Percentiles rank a stretch among this genome's conserved stretches.
phyloP scores from a whole-genome alignment of 495 filamentous ascomycete genomes.

The Jackrogersella multiformis region DNA sequence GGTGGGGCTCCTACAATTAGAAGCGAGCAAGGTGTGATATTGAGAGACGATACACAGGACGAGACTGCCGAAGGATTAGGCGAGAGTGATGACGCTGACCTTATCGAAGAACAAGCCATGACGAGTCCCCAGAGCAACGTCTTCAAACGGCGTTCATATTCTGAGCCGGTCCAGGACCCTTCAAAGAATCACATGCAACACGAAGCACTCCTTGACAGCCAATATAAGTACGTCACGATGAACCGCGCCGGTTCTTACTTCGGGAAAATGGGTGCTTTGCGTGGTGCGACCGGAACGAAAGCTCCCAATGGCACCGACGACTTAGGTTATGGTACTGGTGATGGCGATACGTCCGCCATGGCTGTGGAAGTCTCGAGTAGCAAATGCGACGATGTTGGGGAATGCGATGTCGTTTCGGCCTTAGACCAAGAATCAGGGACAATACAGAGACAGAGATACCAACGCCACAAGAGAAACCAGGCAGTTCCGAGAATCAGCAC shows the following conservation, averaged over 20 bases:
- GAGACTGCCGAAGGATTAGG: conserved; percentile 14
- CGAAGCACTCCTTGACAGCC: neutral
- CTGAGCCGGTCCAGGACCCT: conserved; percentile 17
- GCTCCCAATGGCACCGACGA: neutral
- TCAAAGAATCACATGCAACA: neutral
- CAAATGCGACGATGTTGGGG: neutral
- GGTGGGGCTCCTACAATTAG: conserved; percentile 40
- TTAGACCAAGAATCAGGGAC: neutral
- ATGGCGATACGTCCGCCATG: neutral
- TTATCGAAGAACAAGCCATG: neutral
- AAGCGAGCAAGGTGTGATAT: conserved; percentile 46
- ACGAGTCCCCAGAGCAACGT: neutral
- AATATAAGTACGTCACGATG: conserved; percentile 14
- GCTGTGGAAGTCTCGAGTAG: neutral
- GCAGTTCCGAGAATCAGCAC: conserved; percentile 44
- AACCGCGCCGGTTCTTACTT: conserved; percentile 6
- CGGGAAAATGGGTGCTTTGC: neutral
- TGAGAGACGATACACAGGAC: conserved; percentile 40
- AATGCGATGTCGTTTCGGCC: neutral
- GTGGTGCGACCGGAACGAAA: neutral
- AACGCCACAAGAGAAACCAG: conserved; percentile 41
- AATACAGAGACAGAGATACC: conserved; percentile 20
- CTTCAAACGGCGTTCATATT: conserved; percentile 19
- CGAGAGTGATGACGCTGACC: neutral
- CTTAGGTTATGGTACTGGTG: neutral